Percentiles rank a stretch among this genome's conserved stretches.
phyloP scores from a whole-genome alignment of 139 green algal genomes.

The Edaphochlamys debaryana region DNA sequence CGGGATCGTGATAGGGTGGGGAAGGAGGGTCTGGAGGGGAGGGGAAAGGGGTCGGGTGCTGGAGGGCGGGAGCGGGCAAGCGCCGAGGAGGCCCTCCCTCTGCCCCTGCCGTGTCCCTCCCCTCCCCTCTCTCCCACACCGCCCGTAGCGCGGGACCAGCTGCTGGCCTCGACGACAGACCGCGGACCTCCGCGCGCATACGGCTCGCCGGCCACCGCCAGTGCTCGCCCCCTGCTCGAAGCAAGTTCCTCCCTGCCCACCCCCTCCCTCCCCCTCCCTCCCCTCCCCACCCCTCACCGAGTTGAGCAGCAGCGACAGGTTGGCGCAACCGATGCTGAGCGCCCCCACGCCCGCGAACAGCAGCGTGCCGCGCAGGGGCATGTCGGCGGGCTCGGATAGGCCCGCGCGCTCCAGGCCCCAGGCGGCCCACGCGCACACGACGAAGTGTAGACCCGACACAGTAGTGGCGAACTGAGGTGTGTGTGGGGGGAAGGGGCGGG shows the following conservation, averaged over 20 bases:
- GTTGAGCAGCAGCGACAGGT: conserved; percentile 57
- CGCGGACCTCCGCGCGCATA: no score
- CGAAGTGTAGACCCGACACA: conserved; percentile 64
- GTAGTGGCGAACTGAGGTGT: conserved; percentile 50
- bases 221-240: no score
- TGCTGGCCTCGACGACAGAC: no score
- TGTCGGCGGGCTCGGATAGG: not conserved
- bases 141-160: no score
- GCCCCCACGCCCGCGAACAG: conserved; percentile 61
- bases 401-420: conserved; percentile 24
- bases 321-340: conserved; percentile 66
- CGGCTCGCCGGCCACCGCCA: no score
- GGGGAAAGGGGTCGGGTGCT: not conserved
- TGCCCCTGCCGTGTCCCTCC: no score
- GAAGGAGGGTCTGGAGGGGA: not conserved
- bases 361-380: conserved; percentile 21
- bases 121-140: no score
- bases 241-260: no score
- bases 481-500: not conserved
- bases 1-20: no score
- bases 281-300: not conserved
- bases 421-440: conserved; percentile 39
- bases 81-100: no score
- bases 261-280: not conserved
- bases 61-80: no score